Evolutionary conservation across 495 filamentous ascomycete species (phyloP), one percentile per base, ranked within the genome.

Genomic region (Aspergillus incahuasiensis): DNA sequence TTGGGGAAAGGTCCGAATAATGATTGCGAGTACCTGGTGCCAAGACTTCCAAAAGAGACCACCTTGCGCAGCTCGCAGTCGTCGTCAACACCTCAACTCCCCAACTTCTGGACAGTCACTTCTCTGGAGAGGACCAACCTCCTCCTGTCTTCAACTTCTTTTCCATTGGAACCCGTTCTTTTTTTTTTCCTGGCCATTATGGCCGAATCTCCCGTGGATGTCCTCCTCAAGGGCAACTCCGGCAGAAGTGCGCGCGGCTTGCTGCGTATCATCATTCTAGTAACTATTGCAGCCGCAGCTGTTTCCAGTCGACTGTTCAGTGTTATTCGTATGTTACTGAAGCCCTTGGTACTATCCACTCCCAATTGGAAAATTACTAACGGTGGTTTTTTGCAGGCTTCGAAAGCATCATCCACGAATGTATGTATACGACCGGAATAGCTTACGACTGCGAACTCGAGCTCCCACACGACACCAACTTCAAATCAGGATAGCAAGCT

Each of bases 381-480:
- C 52, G 20, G 20, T 32, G 28, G 9, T 57, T 43, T 48, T 45
- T 46, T 54, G 15, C 25, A 92, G 90, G 95, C 41, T 99, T 99
- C 66, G 95, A 99, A 75, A 96, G 91, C 74, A 97, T 99, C 69
- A 99, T 99, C 68, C 94, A 97, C 76, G 94, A 98, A 82, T 98
- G 94, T 97, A 72, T 66, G 90, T 84, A 63, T 52, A 58, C 50
- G 30, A 13, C 40, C 22, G 19, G 12, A 18, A 25, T 22, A 19
- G 15, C 15, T 52, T 39, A 18, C 16, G 13, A 15, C 22, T 52
- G 19, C 42, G 45, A 22, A 39, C 39, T 43, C 19, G 30, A 3
- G 11, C 38, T 12, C 16, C 22, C 22, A n/a, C 9, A 22, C 25
- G 19, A 41, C 48, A 1, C 7, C 39, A 25, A 52, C 22, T 32